Evolutionary conservation across 2,329 filamentous ascomycete species (phyloP).

Genomic region (Microdochium bolleyi): DNA sequence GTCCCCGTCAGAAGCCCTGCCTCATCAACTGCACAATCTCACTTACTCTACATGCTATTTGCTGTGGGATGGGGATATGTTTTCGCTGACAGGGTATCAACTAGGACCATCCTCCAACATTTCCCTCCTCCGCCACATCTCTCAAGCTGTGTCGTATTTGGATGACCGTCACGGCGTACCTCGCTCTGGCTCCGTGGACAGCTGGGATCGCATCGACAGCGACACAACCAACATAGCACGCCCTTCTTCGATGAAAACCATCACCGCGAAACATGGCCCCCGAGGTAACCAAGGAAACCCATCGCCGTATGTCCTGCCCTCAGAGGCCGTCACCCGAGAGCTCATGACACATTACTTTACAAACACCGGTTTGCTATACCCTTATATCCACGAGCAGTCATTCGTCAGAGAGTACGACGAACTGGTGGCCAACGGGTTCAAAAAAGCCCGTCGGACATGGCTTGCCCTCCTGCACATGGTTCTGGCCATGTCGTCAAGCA

Average conservation of each 20-base stretch:
- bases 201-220: neutral
- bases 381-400: slow-evolving; percentile 26
- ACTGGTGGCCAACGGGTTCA: slow-evolving; percentile 18
- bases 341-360: slow-evolving; percentile 26
- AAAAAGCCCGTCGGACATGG: slow-evolving; percentile 26
- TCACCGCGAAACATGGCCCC: neutral
- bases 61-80: neutral
- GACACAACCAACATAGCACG: neutral
- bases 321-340: slow-evolving; percentile 16
- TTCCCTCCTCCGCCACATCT: slow-evolving; percentile 27
- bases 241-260: neutral
- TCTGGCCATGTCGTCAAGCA: slow-evolving; percentile 24
- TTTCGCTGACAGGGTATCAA: neutral
- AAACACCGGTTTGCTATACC: slow-evolving; percentile 26
- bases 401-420: slow-evolving; percentile 25
- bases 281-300: neutral
- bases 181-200: neutral
- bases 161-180: neutral
- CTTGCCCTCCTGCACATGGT: slow-evolving; percentile 30
- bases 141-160: slow-evolving; percentile 15
- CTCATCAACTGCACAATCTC: neutral
- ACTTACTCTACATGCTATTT: neutral
- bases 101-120: slow-evolving; percentile 32
- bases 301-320: slow-evolving; percentile 18
- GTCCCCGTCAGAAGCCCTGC: neutral